Conservation (phyloP, 2,329 filamentous ascomycete genomes). For the Colletotrichum lindemuthianum region DNA sequence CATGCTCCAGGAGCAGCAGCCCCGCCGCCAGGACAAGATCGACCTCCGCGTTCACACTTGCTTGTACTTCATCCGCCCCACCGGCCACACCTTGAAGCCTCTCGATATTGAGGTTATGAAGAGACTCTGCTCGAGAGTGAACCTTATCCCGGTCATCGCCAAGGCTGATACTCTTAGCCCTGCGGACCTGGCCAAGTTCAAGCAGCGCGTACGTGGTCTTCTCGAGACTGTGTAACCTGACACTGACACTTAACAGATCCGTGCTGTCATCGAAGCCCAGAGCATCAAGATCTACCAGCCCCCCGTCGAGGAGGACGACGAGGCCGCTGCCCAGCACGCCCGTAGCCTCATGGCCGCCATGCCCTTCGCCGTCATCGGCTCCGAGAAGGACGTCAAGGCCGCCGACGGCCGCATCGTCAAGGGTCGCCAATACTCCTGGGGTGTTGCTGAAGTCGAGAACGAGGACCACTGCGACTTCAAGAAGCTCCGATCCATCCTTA, state of each 20-base stretch:
- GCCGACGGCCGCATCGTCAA: slow-evolving; percentile 96
- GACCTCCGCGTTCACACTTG: slow-evolving; percentile 98
- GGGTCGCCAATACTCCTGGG: slow-evolving; percentile 98
- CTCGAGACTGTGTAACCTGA: slow-evolving; percentile 23
- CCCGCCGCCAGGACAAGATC: slow-evolving; percentile 97
- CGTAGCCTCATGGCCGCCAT: slow-evolving; percentile 95
- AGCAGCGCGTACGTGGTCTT: slow-evolving; percentile 80
- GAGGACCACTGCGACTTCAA: slow-evolving; percentile 99
- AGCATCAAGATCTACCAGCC: slow-evolving; percentile 99
- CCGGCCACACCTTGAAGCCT: slow-evolving; percentile 97
- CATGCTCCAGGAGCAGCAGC: slow-evolving; percentile 99
- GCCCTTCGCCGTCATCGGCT: slow-evolving; percentile 98
- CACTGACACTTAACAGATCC: slow-evolving; percentile 71
- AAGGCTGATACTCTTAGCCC: slow-evolving; percentile 99
- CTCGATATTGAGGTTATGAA: slow-evolving; percentile 99
- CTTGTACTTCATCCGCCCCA: slow-evolving; percentile 98
- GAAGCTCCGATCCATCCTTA: slow-evolving; percentile 98
- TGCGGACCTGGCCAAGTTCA: slow-evolving; percentile 90
- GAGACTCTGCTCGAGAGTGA: slow-evolving; percentile 96
- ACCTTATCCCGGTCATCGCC: slow-evolving; percentile 97
- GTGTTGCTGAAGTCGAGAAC: slow-evolving; percentile 99
- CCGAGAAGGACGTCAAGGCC: slow-evolving; percentile 99
- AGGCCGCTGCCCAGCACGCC: slow-evolving; percentile 93
- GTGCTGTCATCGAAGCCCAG: slow-evolving; percentile 95
- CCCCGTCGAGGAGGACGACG: slow-evolving; percentile 97